Base-by-base conservation (phyloP, 148 eudicot species). In the Limonium bicolor region DNA sequence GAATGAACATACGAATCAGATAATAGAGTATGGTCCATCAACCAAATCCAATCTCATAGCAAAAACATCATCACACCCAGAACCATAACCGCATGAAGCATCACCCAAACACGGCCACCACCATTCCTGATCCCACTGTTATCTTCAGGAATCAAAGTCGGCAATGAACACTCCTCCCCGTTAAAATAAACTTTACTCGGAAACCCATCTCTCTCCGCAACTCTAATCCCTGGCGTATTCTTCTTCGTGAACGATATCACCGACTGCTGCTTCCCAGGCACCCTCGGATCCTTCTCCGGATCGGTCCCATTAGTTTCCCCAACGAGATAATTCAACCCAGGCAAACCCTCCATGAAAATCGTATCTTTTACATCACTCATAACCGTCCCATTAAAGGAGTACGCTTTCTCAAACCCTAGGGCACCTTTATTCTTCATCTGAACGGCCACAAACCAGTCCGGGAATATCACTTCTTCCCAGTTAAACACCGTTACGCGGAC, bases 221-320 rank as follows among this genome's bases (percentile, higher is more conserved):
- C 56, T 4, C 65, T 51, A 1, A 73, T 53, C 10, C 40, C 30
- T 0, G 49, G 59, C 0, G 58, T 40, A 2, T 44, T n/a, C 20
- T 59, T 66, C 68, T 77, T 78, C 23, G 50, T 15, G 35, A 78
- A 78, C 2, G 86, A 78, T 5, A 78, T 61, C 25, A 74, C 74
- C 1, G 86, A 42, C 41, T 78, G 86, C 52, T 78, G 86, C 38
- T 78, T 78, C 7, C 86, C 86, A 0, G 77, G 86, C 7, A 78
- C 71, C 14, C 55, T 34, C 5, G 77, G 74, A 27, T 67, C 67
- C 13, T 17, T 62, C 2, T 14, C 53, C 1, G 71, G 74, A 2
- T 43, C 14, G 1, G 66, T 58, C 18, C 73, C 76, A 20, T 77
- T 64, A 0, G 48, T 54, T 30, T 57, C 65, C 12, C 65, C 85